These are phyloP conservation scores for Globisporangium canariense DNA, from an alignment of 352 stramenopile genomes.

Conservation along the genomic window DNA sequence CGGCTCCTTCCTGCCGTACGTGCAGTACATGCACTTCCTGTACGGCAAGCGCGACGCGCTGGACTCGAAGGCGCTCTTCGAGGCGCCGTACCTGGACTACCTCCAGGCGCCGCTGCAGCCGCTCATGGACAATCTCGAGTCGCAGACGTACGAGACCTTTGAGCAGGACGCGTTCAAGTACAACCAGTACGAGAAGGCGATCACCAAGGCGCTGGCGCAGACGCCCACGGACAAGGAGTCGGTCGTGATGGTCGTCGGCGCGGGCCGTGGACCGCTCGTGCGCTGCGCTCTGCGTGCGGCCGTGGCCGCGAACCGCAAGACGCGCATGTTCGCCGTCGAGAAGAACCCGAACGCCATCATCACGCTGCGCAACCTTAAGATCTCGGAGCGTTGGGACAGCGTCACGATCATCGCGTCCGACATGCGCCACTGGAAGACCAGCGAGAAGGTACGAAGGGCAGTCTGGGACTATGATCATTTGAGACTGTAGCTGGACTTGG, in stretches of 20 bases:
- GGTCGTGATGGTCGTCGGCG: conserved; percentile 90
- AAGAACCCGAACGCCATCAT: conserved; percentile 99
- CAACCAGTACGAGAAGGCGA: conserved; percentile 93
- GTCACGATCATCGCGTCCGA: conserved; percentile 84
- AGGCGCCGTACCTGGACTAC: conserved; percentile 94
- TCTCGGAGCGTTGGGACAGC: conserved; percentile 84
- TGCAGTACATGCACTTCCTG: conserved; percentile 96
- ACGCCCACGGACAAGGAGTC: conserved; percentile 62
- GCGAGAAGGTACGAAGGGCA: conserved; percentile 37
- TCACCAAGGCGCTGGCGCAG: conserved; percentile 72
- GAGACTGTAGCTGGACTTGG: no score
- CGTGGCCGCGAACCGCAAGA: conserved; percentile 53
- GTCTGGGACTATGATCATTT: no score
- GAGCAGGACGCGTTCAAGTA: conserved; percentile 99
- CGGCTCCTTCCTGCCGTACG: conserved; percentile 75
- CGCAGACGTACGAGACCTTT: conserved; percentile 98
- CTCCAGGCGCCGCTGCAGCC: conserved; percentile 97
- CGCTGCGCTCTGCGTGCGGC: conserved; percentile 79
- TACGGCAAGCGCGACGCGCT: conserved; percentile 50
- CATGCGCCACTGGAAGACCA: conserved; percentile 81
- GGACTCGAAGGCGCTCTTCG: conserved; percentile 87
- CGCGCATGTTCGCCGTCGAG: conserved; percentile 94
- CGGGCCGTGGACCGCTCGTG: conserved; percentile 95
- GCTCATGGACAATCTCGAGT: conserved; percentile 98
- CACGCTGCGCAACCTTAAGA: conserved; percentile 86